Evolutionary conservation across 1,284 basidiomycete genomes (phyloP), one percentile per base, ranked within the genome.

Genomic region (Golubevia pallescens): DNA sequence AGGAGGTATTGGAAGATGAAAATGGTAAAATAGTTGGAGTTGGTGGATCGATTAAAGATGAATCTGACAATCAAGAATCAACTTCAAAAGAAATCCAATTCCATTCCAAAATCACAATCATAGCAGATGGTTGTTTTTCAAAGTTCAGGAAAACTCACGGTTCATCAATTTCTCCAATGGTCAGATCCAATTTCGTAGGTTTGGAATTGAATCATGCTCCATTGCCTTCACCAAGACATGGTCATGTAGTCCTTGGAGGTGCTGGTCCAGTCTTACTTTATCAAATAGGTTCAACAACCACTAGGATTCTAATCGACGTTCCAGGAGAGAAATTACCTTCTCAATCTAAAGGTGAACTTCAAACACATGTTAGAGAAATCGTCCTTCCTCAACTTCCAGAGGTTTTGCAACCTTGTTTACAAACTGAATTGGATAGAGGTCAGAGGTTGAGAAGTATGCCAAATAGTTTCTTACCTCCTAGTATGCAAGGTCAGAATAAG

Each of bases 71-170:
- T 38, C 34, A 38, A 38, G 34, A 38, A 38, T 10, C 34, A 5
- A 10, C 34, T 38, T 10, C 3, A 38, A 38, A 4, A 4, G 34
- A 38, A 10, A 10, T 38, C 34, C 3, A 38, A 38, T 38, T 38
- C 34, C 3, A 38, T 5, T 4, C 34, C 34, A 4, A 4, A 38
- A 38, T 38, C 10, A 38, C 34, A 38, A 88, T 99, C 82, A 88
- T 98, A 64, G 94, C 95, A 5, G 96, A 99, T 85, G 96, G 96
- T 0, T 97, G 94, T 86, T 94, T 95, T 86, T 96, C 94, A 55
- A 93, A 93, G 77, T 93, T 93, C 87, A 88, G 92, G 58, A 75
- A 82, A 14, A 75, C 78, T 84, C 83, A 68, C 69, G 86, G 61
- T 89, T 91, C 66, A 88, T 77, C 77, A 16, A 75, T 78, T 57